Evolutionary conservation across 2,329 filamentous ascomycete genomes (phyloP).

Genomic region (Sporothrix globosa): DNA sequence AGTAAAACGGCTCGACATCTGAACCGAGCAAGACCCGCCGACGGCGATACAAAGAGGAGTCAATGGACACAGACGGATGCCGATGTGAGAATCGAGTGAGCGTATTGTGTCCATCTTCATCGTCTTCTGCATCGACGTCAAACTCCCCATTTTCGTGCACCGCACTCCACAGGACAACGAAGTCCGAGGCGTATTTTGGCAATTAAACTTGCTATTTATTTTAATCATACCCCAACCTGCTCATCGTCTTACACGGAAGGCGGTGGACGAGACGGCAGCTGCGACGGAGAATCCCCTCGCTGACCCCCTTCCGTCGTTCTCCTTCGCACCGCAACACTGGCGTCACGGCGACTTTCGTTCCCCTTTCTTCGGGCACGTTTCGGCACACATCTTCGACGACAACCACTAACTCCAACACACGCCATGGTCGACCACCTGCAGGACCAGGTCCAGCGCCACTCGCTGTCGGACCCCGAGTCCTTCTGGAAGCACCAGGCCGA

Average conservation of each 20-base stretch:
- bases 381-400: background rate
- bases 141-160: too few relatives aligned
- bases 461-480: conserved; percentile 67
- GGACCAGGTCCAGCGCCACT: conserved; percentile 57
- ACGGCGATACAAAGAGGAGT: conserved; percentile 27
- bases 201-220: conserved; percentile 18
- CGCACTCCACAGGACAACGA: background rate
- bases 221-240: conserved; percentile 6
- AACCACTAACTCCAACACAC: background rate
- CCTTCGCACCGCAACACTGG: background rate
- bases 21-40: conserved; percentile 27
- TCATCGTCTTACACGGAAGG: conserved; percentile 21
- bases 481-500: conserved; percentile 79
- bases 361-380: background rate
- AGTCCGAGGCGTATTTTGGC: conserved; percentile 16
- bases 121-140: background rate
- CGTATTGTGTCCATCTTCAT: background rate
- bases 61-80: background rate
- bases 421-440: conserved; percentile 49
- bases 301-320: background rate
- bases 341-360: background rate
- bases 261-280: background rate
- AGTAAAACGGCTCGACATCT: background rate
- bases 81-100: background rate
- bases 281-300: background rate